phyloP scores from a whole-genome alignment of 2,329 filamentous ascomycete species.

The Bipolaris oryzae region DNA sequence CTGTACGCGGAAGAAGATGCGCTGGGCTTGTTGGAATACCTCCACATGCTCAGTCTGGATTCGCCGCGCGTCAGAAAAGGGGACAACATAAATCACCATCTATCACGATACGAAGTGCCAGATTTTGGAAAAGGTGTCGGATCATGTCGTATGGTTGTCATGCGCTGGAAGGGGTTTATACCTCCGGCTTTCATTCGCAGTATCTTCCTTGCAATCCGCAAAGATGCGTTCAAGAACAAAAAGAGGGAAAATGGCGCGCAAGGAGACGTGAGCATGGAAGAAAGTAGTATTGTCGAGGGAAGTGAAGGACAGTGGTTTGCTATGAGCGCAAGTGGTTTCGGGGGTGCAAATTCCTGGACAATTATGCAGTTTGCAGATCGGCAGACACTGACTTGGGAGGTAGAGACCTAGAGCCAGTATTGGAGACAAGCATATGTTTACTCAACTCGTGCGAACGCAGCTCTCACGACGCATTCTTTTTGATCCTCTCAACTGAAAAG shows the following conservation, averaged over 20 bases:
- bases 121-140: slow-evolving; percentile 34
- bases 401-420: slow-evolving; percentile 21
- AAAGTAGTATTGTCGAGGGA: not conserved
- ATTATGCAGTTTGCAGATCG: slow-evolving; percentile 41
- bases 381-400: slow-evolving; percentile 46
- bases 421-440: not conserved
- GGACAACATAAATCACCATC: slow-evolving; percentile 70
- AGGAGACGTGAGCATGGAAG: slow-evolving; percentile 19
- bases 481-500: no score
- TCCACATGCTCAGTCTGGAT: slow-evolving; percentile 68
- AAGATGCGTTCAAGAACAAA: slow-evolving; percentile 24
- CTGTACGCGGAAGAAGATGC: slow-evolving; percentile 66
- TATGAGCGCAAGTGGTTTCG: slow-evolving; percentile 41
- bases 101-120: slow-evolving; percentile 71
- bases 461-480: no score
- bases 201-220: slow-evolving; percentile 35
- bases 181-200: slow-evolving; percentile 42
- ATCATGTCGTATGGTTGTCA: slow-evolving; percentile 37
- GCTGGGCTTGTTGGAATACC: slow-evolving; percentile 73
- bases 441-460: not conserved
- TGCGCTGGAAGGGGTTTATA: slow-evolving; percentile 55
- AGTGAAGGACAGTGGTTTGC: slow-evolving; percentile 38
- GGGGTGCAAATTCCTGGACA: slow-evolving; percentile 34
- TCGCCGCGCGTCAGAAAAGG: slow-evolving; percentile 65
- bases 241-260: slow-evolving; percentile 13